phyloP scores from a whole-genome alignment of 2,329 filamentous ascomycete species.

The Orbilia oligospora region DNA sequence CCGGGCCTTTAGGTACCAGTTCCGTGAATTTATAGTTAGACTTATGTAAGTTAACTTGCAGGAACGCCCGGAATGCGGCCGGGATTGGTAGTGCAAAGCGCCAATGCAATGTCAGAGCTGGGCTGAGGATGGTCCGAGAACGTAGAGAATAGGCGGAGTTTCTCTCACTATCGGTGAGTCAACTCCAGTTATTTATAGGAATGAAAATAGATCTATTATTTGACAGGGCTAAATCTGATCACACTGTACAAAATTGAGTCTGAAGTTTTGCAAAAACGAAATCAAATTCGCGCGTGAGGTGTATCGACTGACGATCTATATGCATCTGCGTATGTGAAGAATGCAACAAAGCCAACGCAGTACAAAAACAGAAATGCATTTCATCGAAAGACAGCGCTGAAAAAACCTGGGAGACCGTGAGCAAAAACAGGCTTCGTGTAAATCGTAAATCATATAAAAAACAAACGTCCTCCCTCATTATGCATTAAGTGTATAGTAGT shows the following conservation, averaged over 20 bases:
- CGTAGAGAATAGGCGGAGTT: neutral
- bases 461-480: constrained; percentile 22
- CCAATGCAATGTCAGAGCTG: neutral
- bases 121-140: neutral
- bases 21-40: constrained; percentile 4
- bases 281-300: constrained; percentile 4
- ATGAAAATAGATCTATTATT: neutral
- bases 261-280: neutral
- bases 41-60: neutral
- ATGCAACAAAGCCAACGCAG: constrained; percentile 20
- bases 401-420: constrained; percentile 16
- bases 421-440: neutral
- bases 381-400: neutral
- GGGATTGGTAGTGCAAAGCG: neutral
- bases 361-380: constrained; percentile 4
- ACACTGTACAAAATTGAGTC: neutral
- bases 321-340: constrained; percentile 14
- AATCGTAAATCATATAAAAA: constrained; percentile 2
- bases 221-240: constrained; percentile 2
- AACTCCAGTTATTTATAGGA: neutral
- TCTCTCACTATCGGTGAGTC: neutral
- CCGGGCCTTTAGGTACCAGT: neutral
- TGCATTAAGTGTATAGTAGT: constrained; percentile 13
- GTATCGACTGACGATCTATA: constrained; percentile 4
- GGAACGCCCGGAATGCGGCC: constrained; percentile 1